Base-by-base conservation (phyloP, 2,329 filamentous ascomycete genomes). In the Diplodia corticola region DNA sequence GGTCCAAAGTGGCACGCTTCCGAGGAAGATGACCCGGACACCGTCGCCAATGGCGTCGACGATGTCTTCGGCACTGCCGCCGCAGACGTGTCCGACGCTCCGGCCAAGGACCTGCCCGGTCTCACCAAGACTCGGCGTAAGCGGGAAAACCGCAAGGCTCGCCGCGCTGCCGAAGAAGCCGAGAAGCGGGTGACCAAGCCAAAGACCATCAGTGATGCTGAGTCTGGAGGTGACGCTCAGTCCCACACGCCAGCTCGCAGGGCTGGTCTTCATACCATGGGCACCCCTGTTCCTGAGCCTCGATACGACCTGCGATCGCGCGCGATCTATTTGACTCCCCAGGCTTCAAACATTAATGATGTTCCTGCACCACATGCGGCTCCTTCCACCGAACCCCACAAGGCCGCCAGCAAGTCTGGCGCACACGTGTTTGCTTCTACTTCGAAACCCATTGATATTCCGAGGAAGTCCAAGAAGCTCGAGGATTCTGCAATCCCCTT, bases 111-210 rank as follows among this genome's bases (percentile, higher is more conserved):
- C 20, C 2, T 44, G 12, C 65, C 68, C 26, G 70, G 69, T 24
- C 64, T 77, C 65, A 77, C 73, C 15, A 77, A 77, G 71, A 74
- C 72, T 9, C 76, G 78, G 68, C 70, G 73, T 9, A 77, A 78
- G 71, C 78, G 77, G 63, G 74, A 59, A 15, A 55, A 64, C n/a
- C 54, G 65, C 35, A 57, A 60, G 24, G 54, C 65, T 37, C 75
- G 66, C 24, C 68, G 72, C 37, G 73, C 71, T 49, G 72, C 69
- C 15, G 61, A 72, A 33, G 61, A 72, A 33, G 70, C 69, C 30
- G 69, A 72, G 30, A 68, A 69, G 15, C 30, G 22, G 17, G 30
- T 54, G n/a, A 5, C 40, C 24, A 60, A 65, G 40, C 26, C 20
- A 4, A 74, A 74, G 66, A 65, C 70, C 35, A 68, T 66, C 13